phyloP scores from a whole-genome alignment of 805 yeast genomes.

The Jamesozyma rosinii region DNA sequence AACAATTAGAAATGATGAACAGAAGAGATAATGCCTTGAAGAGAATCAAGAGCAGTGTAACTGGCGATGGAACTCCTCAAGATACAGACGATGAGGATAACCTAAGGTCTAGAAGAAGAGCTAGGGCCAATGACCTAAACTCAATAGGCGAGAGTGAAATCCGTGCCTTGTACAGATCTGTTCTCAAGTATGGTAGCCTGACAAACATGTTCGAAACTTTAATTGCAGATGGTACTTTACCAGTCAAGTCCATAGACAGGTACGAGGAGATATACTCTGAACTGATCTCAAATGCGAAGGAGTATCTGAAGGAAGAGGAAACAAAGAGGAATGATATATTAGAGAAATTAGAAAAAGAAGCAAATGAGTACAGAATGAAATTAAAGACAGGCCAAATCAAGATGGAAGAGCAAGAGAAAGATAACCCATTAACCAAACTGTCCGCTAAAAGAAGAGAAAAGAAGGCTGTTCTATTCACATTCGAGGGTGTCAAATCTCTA shows the following conservation, averaged over 20 bases:
- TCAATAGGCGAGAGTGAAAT: conserved; percentile 76
- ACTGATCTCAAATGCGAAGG: conserved; percentile 51
- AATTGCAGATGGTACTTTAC: conserved; percentile 80
- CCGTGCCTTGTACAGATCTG: conserved; percentile 74
- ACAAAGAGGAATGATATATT: conserved; percentile 46
- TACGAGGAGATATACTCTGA: conserved; percentile 72
- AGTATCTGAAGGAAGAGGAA: conserved; percentile 56
- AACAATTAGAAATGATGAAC: conserved; percentile 80
- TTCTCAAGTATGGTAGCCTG: conserved; percentile 74
- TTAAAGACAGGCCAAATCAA: conserved; percentile 31
- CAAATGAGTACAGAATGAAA: conserved; percentile 43
- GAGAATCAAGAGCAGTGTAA: conserved; percentile 39
- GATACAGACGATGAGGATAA: conserved; percentile 32
- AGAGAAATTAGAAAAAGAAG: conserved; percentile 52
- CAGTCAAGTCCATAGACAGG: conserved; percentile 73
- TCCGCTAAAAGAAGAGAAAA: conserved; percentile 69
- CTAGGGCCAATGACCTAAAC: conserved; percentile 38
- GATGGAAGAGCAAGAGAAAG: conserved; percentile 26
- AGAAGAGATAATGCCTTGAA: conserved; percentile 70
- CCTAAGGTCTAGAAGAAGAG: conserved; percentile 31
- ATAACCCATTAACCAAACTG: conserved; percentile 45
- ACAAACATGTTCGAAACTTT: conserved; percentile 70
- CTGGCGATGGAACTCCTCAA: conserved; percentile 32
- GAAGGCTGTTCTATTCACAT: conserved; percentile 83
- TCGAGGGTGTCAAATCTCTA: conserved; percentile 74